Evolutionary conservation across 768 basidiomycete genomes (phyloP).

Genomic region (Hypsizygus marmoreus): DNA sequence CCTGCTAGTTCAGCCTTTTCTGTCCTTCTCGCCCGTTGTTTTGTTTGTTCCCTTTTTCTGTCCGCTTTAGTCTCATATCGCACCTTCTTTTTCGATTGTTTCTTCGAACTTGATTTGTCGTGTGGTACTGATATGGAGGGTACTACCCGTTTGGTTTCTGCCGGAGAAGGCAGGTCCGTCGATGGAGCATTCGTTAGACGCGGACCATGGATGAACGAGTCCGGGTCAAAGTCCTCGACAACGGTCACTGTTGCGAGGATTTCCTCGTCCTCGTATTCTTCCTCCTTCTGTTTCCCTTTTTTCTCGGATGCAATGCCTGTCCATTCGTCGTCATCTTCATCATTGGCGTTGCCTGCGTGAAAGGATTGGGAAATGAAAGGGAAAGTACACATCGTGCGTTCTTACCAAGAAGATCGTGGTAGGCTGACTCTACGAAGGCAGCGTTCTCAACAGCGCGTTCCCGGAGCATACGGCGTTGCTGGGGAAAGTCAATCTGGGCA

Average conservation of each 20-base stretch:
- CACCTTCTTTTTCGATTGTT: constrained; percentile 44
- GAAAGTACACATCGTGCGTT: neutral
- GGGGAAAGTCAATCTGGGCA: constrained; percentile 19
- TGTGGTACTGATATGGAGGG: constrained; percentile 2
- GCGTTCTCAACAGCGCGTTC: constrained; percentile 81
- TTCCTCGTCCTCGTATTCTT: constrained; percentile 83
- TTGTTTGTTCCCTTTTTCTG: constrained; percentile 58
- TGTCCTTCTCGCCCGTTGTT: constrained; percentile 62
- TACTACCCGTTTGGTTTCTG: neutral
- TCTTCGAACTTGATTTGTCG: constrained; percentile 16
- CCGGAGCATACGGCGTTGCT: constrained; percentile 80
- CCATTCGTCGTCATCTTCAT: constrained; percentile 53
- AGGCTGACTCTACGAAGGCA: constrained; percentile 74
- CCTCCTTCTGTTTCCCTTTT: constrained; percentile 47
- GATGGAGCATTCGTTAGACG: constrained; percentile 9
- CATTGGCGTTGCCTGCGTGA: constrained; percentile 24
- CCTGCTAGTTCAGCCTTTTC: constrained; percentile 77
- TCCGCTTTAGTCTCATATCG: constrained; percentile 74
- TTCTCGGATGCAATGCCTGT: constrained; percentile 38
- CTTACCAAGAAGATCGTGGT: constrained; percentile 52
- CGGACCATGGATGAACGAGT: constrained; percentile 54
- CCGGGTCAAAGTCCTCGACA: constrained; percentile 88
- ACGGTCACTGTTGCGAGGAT: constrained; percentile 88
- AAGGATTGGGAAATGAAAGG: constrained; percentile 13
- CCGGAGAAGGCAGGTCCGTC: neutral